These are phyloP conservation scores for Macrolepiota dolichaula DNA, from an alignment of 768 basidiomycete genomes.

Conservation along the genomic window DNA sequence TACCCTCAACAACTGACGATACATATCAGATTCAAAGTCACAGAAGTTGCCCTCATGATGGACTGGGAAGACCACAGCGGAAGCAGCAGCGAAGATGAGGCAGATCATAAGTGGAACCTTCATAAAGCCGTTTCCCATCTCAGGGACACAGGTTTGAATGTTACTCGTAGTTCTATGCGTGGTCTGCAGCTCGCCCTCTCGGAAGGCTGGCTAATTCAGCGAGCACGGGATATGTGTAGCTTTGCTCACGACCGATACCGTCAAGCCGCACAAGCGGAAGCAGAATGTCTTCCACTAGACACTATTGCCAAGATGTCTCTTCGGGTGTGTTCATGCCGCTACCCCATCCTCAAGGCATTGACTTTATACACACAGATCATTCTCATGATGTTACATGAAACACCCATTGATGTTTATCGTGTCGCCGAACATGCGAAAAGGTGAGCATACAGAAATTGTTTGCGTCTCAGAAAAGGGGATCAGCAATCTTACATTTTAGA, in stretches of 20 bases:
- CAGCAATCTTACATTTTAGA: slow-evolving; percentile 25
- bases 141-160: slow-evolving; percentile 37
- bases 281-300: slow-evolving; percentile 43
- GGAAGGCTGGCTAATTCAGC: slow-evolving; percentile 73
- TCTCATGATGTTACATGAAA: slow-evolving; percentile 66
- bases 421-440: slow-evolving; percentile 69
- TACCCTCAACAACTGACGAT: neutral
- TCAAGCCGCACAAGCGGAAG: slow-evolving; percentile 66
- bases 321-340: slow-evolving; percentile 36
- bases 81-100: slow-evolving; percentile 49
- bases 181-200: slow-evolving; percentile 64
- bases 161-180: slow-evolving; percentile 57
- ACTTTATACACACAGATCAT: slow-evolving; percentile 45
- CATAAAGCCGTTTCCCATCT: slow-evolving; percentile 48
- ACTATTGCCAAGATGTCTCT: slow-evolving; percentile 66
- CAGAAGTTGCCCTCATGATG: slow-evolving; percentile 70
- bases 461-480: neutral
- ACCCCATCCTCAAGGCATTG: neutral
- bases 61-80: slow-evolving; percentile 65
- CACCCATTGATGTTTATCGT: slow-evolving; percentile 59
- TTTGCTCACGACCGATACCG: slow-evolving; percentile 75
- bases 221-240: slow-evolving; percentile 73
- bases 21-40: slow-evolving; percentile 58
- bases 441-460: slow-evolving; percentile 26
- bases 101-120: slow-evolving; percentile 48